phyloP scores from a whole-genome alignment of 2,329 filamentous ascomycete species.

The Phialocephala sp. region DNA sequence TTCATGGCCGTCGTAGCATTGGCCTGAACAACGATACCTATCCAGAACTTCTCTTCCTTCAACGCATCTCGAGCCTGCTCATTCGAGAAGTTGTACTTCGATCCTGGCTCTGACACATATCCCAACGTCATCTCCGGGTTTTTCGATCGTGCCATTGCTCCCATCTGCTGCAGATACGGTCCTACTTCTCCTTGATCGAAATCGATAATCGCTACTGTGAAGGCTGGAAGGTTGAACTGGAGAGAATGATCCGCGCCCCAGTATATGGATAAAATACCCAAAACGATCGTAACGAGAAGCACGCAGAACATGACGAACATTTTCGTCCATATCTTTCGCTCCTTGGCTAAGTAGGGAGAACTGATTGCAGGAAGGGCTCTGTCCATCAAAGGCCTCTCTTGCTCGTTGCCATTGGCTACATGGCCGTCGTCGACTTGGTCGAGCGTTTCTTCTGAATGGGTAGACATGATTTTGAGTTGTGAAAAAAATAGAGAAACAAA shows the following conservation, averaged over 20 bases:
- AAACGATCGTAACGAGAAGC: constrained; percentile 24
- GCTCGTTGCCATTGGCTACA: not conserved
- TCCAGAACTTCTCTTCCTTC: constrained; percentile 30
- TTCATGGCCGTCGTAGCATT: constrained; percentile 33
- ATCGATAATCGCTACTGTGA: constrained; percentile 31
- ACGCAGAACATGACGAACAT: constrained; percentile 27
- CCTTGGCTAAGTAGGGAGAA: constrained; percentile 21
- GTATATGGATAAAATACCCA: constrained; percentile 31
- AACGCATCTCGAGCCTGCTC: constrained; percentile 21
- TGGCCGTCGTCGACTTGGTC: not conserved
- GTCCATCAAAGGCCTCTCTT: constrained; percentile 17
- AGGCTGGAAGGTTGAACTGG: constrained; percentile 26
- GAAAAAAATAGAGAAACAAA: not conserved
- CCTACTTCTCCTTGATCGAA: constrained; percentile 31
- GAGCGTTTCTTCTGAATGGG: constrained; percentile 14
- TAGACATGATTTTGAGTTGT: not conserved
- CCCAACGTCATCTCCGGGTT: constrained; percentile 25
- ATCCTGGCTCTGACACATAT: constrained; percentile 24
- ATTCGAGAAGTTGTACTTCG: constrained; percentile 20
- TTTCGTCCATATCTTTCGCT: constrained; percentile 30
- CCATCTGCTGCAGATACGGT: constrained; percentile 27
- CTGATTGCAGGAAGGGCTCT: constrained; percentile 22
- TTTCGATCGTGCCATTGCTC: constrained; percentile 12
- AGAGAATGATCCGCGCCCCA: constrained; percentile 31
- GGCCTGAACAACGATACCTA: constrained; percentile 26